These are phyloP conservation scores for Aurinia saxatilis DNA, from an alignment of 345 rosid species.

Conservation along the genomic window DNA sequence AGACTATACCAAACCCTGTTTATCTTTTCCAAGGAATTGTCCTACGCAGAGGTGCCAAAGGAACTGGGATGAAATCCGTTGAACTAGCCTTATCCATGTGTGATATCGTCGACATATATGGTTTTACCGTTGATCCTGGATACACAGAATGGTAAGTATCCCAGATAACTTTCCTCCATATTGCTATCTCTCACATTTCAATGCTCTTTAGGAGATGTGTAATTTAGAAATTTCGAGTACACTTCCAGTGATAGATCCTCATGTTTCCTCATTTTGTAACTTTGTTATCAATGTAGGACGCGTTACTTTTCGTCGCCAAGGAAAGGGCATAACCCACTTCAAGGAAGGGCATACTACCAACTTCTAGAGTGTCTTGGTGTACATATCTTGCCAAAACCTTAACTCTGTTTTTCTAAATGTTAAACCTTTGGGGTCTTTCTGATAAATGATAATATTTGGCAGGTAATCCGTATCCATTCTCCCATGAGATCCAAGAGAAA, in stretches of 20 bases:
- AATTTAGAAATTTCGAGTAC: background rate
- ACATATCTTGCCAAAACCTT: slow-evolving; percentile 23
- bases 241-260: background rate
- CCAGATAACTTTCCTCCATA: background rate
- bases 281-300: slow-evolving; percentile 44
- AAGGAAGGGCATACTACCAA: slow-evolving; percentile 96
- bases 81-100: slow-evolving; percentile 97
- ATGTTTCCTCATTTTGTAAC: slow-evolving; percentile 7
- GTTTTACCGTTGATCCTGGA: slow-evolving; percentile 98
- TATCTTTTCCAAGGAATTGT: slow-evolving; percentile 98
- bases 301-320: slow-evolving; percentile 86
- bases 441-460: slow-evolving; percentile 9
- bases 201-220: background rate
- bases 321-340: slow-evolving; percentile 98
- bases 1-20: slow-evolving; percentile 92
- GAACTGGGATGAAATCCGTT: slow-evolving; percentile 95
- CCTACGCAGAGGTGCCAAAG: slow-evolving; percentile 94
- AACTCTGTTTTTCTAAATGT: background rate
- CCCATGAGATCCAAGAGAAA: slow-evolving; percentile 77
- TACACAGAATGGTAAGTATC: slow-evolving; percentile 82
- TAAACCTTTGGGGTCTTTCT: slow-evolving; percentile 5
- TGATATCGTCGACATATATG: slow-evolving; percentile 86
- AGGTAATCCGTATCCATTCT: slow-evolving; percentile 95
- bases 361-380: slow-evolving; percentile 97
- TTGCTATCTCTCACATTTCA: background rate